Percentiles rank a stretch among this genome's conserved stretches.
These are phyloP conservation scores for Marchantia paleacea DNA, from an alignment of 225 moss, liverwort and hornwort species.

Conservation along the genomic window DNA sequence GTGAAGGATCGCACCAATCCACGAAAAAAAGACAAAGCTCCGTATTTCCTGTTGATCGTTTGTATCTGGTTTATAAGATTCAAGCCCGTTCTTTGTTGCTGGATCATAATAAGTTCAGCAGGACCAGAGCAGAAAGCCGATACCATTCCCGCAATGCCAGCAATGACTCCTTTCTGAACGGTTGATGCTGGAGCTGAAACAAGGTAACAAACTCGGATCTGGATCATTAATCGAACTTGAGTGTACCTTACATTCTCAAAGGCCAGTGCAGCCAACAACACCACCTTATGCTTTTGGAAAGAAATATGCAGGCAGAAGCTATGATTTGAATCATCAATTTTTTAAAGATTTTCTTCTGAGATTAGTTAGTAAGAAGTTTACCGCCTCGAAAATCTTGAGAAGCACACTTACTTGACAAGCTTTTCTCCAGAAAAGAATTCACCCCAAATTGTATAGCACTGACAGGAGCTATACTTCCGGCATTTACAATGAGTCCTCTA, in stretches of 20 bases:
- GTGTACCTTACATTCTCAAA: not conserved
- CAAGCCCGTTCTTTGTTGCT: slow-evolving; percentile 54
- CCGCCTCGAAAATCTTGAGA: not conserved
- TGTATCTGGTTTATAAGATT: slow-evolving; percentile 38
- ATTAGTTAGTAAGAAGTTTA: not conserved
- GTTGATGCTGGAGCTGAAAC: slow-evolving; percentile 36
- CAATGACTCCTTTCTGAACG: slow-evolving; percentile 41
- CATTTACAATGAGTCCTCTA: slow-evolving; percentile 55
- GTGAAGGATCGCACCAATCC: slow-evolving; percentile 52
- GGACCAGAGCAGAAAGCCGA: slow-evolving; percentile 49
- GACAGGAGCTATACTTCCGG: slow-evolving; percentile 62
- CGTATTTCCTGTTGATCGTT: slow-evolving; percentile 41
- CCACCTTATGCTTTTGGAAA: not conserved
- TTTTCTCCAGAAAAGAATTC: slow-evolving; percentile 44
- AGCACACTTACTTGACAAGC: slow-evolving; percentile 39
- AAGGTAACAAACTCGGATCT: not conserved
- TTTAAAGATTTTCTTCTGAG: not conserved
- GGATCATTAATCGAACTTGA: not conserved
- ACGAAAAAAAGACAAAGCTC: slow-evolving; percentile 42
- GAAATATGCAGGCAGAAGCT: no score
- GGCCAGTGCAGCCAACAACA: not conserved
- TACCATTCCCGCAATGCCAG: slow-evolving; percentile 46
- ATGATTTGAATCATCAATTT: not conserved
- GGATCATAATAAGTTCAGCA: slow-evolving; percentile 66
- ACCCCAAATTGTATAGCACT: slow-evolving; percentile 65